phyloP scores from a whole-genome alignment of 805 yeast species.

The Peterozyma xylosa region DNA sequence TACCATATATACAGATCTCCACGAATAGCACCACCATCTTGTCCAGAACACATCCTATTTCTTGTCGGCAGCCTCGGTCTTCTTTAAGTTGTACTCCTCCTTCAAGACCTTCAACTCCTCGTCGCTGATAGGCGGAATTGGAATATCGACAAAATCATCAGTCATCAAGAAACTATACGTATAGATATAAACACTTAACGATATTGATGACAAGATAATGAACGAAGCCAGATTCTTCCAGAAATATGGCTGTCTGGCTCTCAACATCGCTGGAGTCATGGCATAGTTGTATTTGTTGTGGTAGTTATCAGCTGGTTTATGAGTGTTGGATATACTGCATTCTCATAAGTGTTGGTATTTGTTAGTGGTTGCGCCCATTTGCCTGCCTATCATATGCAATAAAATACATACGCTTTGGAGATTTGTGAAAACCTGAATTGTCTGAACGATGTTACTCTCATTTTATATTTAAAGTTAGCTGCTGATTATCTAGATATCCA shows the following conservation, averaged over 20 bases:
- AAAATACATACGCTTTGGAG: not conserved
- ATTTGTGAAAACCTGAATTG: no score
- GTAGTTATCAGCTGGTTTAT: constrained; percentile 19
- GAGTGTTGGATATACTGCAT: no score
- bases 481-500: no score
- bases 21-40: no score
- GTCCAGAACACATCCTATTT: not conserved
- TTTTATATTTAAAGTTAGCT: no score
- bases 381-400: not conserved
- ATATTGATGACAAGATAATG: constrained; percentile 49
- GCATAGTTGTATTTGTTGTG: constrained; percentile 40
- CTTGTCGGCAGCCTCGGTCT: constrained; percentile 10
- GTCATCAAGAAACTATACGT: constrained; percentile 59
- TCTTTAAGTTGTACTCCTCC: constrained; percentile 56
- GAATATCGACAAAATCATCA: constrained; percentile 88
- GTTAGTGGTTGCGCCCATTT: not conserved
- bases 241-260: constrained; percentile 86
- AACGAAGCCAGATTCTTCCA: constrained; percentile 66
- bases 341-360: not conserved
- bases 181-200: constrained; percentile 59
- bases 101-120: constrained; percentile 66
- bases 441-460: no score
- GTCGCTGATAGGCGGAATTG: constrained; percentile 86
- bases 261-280: constrained; percentile 89
- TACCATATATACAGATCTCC: no score